Evolutionary conservation across 2,329 filamentous ascomycete species (phyloP).

Genomic region (Atkinsonella hypoxylon): DNA sequence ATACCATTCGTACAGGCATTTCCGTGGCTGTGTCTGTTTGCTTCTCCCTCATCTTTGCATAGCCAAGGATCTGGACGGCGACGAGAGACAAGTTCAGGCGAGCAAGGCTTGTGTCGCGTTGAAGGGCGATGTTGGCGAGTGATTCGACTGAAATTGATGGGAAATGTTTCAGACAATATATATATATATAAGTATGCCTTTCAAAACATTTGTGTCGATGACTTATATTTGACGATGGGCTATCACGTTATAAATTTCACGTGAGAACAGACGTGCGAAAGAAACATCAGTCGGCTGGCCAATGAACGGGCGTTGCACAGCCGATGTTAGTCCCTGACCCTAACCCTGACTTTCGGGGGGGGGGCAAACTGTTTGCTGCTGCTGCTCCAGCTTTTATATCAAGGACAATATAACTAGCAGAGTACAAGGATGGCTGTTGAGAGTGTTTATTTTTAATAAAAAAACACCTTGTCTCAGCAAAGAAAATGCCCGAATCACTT

Average conservation of each 20-base stretch:
- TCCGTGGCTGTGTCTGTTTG: constrained; percentile 10
- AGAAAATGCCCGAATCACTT: too few relatives aligned
- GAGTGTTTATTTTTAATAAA: too few relatives aligned
- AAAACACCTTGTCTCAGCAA: too few relatives aligned
- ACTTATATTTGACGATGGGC: neutral
- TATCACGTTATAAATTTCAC: neutral
- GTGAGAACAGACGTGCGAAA: neutral
- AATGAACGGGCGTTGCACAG: neutral
- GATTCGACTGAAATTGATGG: neutral
- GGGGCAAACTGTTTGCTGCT: too few relatives aligned
- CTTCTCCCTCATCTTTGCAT: constrained; percentile 16
- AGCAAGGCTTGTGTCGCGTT: neutral
- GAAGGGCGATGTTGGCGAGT: too few relatives aligned
- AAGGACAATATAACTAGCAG: too few relatives aligned
- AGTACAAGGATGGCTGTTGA: too few relatives aligned
- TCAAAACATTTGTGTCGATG: neutral
- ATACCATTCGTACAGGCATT: constrained; percentile 21
- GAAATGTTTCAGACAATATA: neutral
- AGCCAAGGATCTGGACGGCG: neutral
- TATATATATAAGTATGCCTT: neutral
- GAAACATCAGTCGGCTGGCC: neutral
- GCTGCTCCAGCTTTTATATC: too few relatives aligned
- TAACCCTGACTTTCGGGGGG: too few relatives aligned
- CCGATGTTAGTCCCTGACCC: too few relatives aligned
- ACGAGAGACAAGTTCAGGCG: neutral